A percentile compares a stretch with the other conserved stretches of the same genome.
Conservation (phyloP, 2,329 filamentous ascomycete species). For the Fusarium foetens region DNA sequence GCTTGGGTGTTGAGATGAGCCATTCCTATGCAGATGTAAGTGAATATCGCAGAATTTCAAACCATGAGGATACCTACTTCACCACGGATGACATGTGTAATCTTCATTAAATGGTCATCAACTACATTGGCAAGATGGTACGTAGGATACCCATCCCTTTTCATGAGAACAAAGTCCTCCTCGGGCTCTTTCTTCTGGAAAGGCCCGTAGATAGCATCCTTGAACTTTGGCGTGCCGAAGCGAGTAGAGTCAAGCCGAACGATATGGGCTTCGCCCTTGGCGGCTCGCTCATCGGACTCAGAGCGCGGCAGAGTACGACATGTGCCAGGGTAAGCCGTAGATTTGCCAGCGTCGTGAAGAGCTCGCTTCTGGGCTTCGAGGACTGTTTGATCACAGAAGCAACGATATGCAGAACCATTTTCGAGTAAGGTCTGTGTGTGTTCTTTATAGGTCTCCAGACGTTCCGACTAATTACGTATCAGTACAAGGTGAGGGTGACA, state of each 20-base stretch:
- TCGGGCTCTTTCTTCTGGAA: slow-evolving; percentile 66
- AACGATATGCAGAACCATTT: slow-evolving; percentile 84
- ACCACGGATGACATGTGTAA: slow-evolving; percentile 94
- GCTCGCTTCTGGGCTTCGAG: slow-evolving; percentile 73
- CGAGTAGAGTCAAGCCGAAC: slow-evolving; percentile 76
- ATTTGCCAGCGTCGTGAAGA: slow-evolving; percentile 62
- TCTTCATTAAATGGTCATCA: slow-evolving; percentile 94
- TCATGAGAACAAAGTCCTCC: slow-evolving; percentile 90
- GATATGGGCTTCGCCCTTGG: slow-evolving; percentile 76
- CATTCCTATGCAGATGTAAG: slow-evolving; percentile 72
- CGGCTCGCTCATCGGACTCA: slow-evolving; percentile 77
- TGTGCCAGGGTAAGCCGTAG: slow-evolving; percentile 66
- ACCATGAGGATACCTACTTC: slow-evolving; percentile 61
- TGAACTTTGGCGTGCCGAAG: slow-evolving; percentile 68
- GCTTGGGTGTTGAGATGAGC: slow-evolving; percentile 90
- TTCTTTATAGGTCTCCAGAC: slow-evolving; percentile 75
- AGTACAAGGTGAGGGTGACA: neutral
- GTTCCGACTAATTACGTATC: slow-evolving; percentile 71
- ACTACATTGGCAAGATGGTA: slow-evolving; percentile 98
- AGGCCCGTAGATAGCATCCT: slow-evolving; percentile 82
- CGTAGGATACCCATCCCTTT: slow-evolving; percentile 91
- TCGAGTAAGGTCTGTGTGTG: slow-evolving; percentile 77
- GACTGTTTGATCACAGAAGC: slow-evolving; percentile 84
- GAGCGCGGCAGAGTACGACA: slow-evolving; percentile 74
- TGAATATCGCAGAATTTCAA: neutral